phyloP scores from a whole-genome alignment of 1,284 basidiomycete genomes.

The Omphalotus olearius region DNA sequence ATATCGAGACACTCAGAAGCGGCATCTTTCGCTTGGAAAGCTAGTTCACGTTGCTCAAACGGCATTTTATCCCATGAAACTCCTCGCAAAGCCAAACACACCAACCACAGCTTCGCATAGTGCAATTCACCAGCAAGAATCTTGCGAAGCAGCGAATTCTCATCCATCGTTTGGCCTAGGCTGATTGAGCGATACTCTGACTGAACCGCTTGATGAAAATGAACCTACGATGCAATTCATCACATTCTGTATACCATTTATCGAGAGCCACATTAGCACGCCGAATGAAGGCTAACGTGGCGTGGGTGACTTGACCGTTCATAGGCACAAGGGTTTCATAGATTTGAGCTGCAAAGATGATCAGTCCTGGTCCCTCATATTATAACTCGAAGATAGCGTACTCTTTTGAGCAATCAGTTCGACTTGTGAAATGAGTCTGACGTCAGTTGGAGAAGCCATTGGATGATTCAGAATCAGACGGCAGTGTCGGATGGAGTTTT shows the following conservation, averaged over 20 bases:
- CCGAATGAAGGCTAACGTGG: constrained; percentile 81
- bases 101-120: constrained; percentile 91
- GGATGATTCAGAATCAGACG: constrained; percentile 78
- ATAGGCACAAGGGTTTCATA: constrained; percentile 85
- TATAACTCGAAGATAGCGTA: constrained; percentile 26
- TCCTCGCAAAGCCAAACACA: constrained; percentile 87
- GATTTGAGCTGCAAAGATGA: constrained; percentile 63
- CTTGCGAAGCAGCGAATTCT: constrained; percentile 80
- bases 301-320: constrained; percentile 83
- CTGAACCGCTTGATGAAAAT: neutral
- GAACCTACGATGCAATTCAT: constrained; percentile 69
- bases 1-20: constrained; percentile 81
- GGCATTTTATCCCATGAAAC: constrained; percentile 94
- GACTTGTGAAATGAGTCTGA: constrained; percentile 80
- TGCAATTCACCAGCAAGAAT: constrained; percentile 85
- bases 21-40: constrained; percentile 91
- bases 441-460: constrained; percentile 85
- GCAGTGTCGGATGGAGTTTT: constrained; percentile 82
- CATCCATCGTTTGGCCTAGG: constrained; percentile 73
- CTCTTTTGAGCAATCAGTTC: constrained; percentile 92
- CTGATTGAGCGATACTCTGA: constrained; percentile 6
- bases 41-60: constrained; percentile 88
- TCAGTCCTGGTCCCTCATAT: neutral
- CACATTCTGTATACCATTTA: constrained; percentile 87
- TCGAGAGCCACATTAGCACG: constrained; percentile 81